These are phyloP conservation scores for Rosa multiflora DNA, from an alignment of 306 rosid species.

Conservation along the genomic window DNA sequence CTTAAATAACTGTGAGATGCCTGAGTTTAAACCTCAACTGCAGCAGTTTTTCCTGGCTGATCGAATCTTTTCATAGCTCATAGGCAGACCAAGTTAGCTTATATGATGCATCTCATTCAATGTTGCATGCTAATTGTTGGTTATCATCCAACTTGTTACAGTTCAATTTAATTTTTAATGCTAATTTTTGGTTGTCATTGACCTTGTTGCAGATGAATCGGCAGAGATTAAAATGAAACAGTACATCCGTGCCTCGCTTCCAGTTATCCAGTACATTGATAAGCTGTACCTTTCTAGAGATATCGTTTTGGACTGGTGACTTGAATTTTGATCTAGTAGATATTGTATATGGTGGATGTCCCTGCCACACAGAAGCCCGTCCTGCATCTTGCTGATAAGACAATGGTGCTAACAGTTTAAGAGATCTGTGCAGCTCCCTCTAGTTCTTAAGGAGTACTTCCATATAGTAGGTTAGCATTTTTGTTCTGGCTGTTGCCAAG, in stretches of 20 bases:
- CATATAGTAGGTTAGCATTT: neutral
- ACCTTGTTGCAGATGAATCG: conserved; percentile 59
- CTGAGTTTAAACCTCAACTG: neutral
- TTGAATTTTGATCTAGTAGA: conserved; percentile 33
- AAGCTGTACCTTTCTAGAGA: conserved; percentile 63
- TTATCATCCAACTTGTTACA: neutral
- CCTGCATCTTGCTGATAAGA: neutral
- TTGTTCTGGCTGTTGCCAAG: conserved; percentile 4
- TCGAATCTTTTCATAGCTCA: neutral
- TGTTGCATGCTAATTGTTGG: neutral
- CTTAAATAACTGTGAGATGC: neutral
- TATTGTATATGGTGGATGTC: neutral
- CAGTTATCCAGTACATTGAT: conserved; percentile 79
- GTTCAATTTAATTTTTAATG: neutral
- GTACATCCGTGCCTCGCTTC: conserved; percentile 60
- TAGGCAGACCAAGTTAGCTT: neutral
- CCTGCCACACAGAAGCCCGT: neutral
- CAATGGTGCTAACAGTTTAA: neutral
- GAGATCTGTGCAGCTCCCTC: neutral
- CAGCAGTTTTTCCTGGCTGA: neutral
- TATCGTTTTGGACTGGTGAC: conserved; percentile 85
- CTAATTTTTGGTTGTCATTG: neutral
- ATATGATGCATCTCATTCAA: neutral
- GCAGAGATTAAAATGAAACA: conserved; percentile 86
- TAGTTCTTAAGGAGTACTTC: neutral